These are phyloP conservation scores for Populus tremula DNA, from an alignment of 345 rosid species.

Conservation along the genomic window DNA sequence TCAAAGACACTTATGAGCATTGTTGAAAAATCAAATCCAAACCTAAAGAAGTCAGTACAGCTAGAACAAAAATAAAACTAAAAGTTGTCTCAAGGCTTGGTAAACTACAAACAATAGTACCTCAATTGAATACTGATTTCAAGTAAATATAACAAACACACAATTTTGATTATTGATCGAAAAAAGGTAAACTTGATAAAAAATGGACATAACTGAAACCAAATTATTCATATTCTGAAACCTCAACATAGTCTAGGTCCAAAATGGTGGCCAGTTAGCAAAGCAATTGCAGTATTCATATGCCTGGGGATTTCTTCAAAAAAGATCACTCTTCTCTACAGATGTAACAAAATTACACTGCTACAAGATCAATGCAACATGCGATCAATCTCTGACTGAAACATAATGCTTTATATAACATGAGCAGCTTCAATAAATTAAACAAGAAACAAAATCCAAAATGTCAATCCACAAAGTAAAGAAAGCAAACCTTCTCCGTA, in stretches of 20 bases:
- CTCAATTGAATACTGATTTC: neutral
- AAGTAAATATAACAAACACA: neutral
- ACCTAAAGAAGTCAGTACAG: neutral
- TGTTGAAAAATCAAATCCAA: conserved; percentile 4
- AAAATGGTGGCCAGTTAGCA: neutral
- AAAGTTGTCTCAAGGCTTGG: neutral
- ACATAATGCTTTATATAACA: neutral
- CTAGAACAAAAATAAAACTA: neutral
- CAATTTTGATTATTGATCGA: neutral
- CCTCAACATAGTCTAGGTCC: neutral
- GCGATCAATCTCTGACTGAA: neutral
- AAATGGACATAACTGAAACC: neutral
- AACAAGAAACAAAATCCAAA: neutral
- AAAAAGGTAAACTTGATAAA: neutral
- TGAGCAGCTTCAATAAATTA: neutral
- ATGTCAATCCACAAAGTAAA: conserved; percentile 4
- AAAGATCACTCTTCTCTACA: neutral
- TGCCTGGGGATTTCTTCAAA: neutral
- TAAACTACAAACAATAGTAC: neutral
- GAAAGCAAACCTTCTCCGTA: conserved; percentile 81
- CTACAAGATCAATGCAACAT: neutral
- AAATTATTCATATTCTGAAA: neutral
- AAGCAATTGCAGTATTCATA: neutral
- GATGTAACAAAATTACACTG: neutral
- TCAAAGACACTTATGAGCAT: conserved; percentile 16